phyloP scores from a whole-genome alignment of 2,329 filamentous ascomycete genomes.

The Coniochaeta hoffmannii region DNA sequence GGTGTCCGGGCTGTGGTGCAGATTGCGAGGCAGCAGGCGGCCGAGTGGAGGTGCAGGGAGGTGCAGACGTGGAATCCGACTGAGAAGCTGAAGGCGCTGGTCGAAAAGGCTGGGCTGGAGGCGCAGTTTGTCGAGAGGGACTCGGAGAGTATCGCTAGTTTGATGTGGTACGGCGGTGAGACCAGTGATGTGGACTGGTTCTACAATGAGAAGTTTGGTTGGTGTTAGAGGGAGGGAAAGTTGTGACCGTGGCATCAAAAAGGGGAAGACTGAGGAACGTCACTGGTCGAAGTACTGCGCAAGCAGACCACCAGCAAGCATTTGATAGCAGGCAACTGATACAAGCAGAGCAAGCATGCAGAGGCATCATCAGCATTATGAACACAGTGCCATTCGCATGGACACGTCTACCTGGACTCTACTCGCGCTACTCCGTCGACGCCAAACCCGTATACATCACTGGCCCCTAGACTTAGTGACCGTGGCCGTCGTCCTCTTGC shows the following conservation, averaged over 20 bases:
- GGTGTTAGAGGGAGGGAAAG: slow-evolving; percentile 46
- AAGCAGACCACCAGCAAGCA: neutral
- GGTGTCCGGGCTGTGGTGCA: slow-evolving; percentile 56
- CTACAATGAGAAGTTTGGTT: slow-evolving; percentile 69
- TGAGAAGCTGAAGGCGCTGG: slow-evolving; percentile 37
- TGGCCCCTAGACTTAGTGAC: slow-evolving; percentile 52
- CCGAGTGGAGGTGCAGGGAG: slow-evolving; percentile 59
- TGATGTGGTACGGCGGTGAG: slow-evolving; percentile 61
- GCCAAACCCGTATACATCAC: neutral
- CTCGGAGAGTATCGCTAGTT: slow-evolving; percentile 58
- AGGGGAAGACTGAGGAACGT: neutral
- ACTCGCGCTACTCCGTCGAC: neutral
- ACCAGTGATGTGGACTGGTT: slow-evolving; percentile 59
- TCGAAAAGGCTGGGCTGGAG: slow-evolving; percentile 39
- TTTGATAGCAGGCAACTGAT: neutral
- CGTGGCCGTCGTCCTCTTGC: slow-evolving; percentile 77
- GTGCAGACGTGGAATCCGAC: slow-evolving; percentile 83
- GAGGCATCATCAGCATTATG: neutral
- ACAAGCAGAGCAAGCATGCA: neutral
- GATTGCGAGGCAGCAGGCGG: slow-evolving; percentile 63
- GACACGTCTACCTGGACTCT: neutral
- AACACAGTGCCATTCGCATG: neutral
- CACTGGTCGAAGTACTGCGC: neutral
- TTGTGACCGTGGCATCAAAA: neutral
- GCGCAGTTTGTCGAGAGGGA: slow-evolving; percentile 49